Evolutionary conservation across 768 basidiomycete genomes (phyloP), one percentile per base, ranked within the genome.

Genomic region (Lactarius quietus): DNA sequence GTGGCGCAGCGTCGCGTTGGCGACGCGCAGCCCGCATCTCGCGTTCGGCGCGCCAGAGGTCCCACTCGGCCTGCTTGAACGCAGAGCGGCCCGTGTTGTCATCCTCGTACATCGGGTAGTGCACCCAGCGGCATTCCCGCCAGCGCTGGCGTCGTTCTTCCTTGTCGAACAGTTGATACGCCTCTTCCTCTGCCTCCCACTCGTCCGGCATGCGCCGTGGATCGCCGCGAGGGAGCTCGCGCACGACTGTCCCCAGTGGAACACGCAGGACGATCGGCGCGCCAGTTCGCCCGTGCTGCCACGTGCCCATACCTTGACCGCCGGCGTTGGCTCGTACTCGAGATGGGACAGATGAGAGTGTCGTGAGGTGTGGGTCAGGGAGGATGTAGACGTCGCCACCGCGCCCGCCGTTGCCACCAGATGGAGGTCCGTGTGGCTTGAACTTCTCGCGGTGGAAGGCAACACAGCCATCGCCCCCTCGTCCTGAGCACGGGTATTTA

Each of bases 381-480:
- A 86, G 76, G 70, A 98, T 82, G 73, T 93, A 93, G 36, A 98
- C 86, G 71, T 90, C 87, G 5, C 92, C 94, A 31, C 95, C 96
- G 54, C 83, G 82, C 3, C 95, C 96, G 18, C 96, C 96, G 65
- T 91, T 90, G 1, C 95, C 96, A 0, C 96, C 96, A 12, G 94
- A 95, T 0, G 96, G 94, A 1, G 95, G 93, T 0, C 93, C 93
- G 66, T 86, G 83, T 1, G 89, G 84, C 63, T 85, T 85, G 76
- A 84, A 93, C 73, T 93, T 92, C 77, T 96, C 93, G 63, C 93
- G 86, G 72, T 95, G 90, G 71, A 98, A 97, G 6, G 96, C 95
- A 28, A 90, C 92, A 68, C 94, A 92, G 28, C 96, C 96, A 63
- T 93, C 81, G 0, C 96, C 96, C 23, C 95, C 95, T 71, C 83